Conservation (phyloP, 768 basidiomycete species). For the Amanita pallidorosea region DNA sequence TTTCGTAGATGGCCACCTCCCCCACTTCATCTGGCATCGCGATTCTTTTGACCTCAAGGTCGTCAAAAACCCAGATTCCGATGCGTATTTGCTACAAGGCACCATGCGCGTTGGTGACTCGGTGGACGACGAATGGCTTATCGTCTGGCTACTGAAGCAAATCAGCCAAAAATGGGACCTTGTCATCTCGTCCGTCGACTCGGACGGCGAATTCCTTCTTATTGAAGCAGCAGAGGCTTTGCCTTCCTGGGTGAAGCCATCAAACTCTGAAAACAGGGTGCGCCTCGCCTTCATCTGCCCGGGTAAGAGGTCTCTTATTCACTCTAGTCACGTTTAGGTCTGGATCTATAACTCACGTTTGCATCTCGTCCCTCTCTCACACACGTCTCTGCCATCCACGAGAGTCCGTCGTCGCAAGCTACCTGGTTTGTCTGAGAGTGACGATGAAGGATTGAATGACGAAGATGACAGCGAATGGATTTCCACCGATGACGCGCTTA, state of each 20-base stretch:
- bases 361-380: constrained; percentile 77
- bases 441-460: constrained; percentile 35
- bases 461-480: constrained; percentile 40
- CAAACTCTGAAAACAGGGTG: constrained; percentile 90
- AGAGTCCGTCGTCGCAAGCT: constrained; percentile 35
- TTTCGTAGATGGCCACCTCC: constrained; percentile 44
- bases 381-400: constrained; percentile 58
- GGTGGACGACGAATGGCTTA: constrained; percentile 97
- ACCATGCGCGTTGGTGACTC: constrained; percentile 89
- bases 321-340: constrained; percentile 43
- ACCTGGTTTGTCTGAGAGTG: constrained; percentile 29
- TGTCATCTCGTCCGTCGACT: constrained; percentile 73
- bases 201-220: constrained; percentile 91
- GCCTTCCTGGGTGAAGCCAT: constrained; percentile 85
- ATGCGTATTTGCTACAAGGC: constrained; percentile 61
- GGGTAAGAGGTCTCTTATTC: constrained; percentile 22
- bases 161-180: constrained; percentile 74
- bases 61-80: constrained; percentile 31
- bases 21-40: constrained; percentile 70
- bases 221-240: constrained; percentile 92
- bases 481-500: constrained; percentile 49
- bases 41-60: constrained; percentile 76
- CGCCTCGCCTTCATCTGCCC: constrained; percentile 23
- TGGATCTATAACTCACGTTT: constrained; percentile 81
- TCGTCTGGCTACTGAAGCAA: constrained; percentile 80